phyloP scores from a whole-genome alignment of 768 basidiomycete species.

The Amanita thiersii region DNA sequence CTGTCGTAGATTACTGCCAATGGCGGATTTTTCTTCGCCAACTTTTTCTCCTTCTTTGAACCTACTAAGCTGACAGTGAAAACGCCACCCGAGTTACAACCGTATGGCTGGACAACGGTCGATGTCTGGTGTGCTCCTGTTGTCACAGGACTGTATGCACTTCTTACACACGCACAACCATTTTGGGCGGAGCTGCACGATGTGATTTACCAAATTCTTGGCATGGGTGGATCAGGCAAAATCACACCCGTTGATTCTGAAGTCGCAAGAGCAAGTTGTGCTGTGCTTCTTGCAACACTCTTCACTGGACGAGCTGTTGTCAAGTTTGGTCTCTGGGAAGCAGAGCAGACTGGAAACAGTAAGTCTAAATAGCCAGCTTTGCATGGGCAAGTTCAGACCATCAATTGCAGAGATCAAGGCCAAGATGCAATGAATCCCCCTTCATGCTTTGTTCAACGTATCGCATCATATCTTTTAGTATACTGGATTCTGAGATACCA shows the following conservation, averaged over 20 bases:
- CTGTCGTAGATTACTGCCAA: constrained; percentile 55
- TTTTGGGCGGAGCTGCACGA: constrained; percentile 63
- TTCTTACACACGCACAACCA: constrained; percentile 81
- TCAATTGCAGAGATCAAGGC: too few species aligned
- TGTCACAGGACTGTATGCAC: constrained; percentile 70
- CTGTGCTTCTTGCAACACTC: constrained; percentile 49
- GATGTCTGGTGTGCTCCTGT: constrained; percentile 85
- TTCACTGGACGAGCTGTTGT: constrained; percentile 60
- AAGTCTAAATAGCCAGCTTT: too few species aligned
- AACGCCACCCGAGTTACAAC: constrained; percentile 72
- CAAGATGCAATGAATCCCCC: too few species aligned
- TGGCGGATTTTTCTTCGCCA: constrained; percentile 73
- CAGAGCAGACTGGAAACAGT: too few species aligned
- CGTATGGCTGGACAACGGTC: constrained; percentile 79
- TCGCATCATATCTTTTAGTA: too few species aligned
- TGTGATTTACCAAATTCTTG: constrained; percentile 38
- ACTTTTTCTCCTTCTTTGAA: constrained; percentile 67
- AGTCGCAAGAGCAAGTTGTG: constrained; percentile 65
- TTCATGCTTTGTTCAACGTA: too few species aligned
- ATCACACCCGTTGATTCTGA: constrained; percentile 48
- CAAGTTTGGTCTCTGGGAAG: constrained; percentile 45
- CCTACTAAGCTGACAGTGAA: constrained; percentile 60
- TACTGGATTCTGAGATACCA: too few species aligned
- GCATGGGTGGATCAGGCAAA: constrained; percentile 23
- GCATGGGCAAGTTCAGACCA: too few species aligned